phyloP scores from a whole-genome alignment of 352 stramenopile species.

The Pythium aristosporum region DNA sequence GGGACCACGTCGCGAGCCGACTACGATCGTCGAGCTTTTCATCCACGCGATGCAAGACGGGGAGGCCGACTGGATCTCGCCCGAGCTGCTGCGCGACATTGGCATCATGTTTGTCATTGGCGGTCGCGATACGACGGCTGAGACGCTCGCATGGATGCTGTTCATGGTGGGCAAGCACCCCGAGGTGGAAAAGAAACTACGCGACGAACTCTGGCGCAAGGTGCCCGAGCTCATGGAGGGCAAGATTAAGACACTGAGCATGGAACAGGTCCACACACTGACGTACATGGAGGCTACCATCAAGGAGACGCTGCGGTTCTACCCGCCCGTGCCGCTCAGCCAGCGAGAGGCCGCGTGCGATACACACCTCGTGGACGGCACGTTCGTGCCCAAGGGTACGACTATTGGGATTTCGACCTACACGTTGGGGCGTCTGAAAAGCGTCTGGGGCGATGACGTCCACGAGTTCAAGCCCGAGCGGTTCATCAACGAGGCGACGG shows the following conservation, averaged over 20 bases:
- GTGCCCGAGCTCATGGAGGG: constrained; percentile 22
- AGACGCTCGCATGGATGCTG: constrained; percentile 44
- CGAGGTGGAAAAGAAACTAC: constrained; percentile 32
- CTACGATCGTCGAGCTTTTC: constrained; percentile 27
- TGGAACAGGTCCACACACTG: constrained; percentile 1
- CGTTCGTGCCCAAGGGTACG: constrained; percentile 27
- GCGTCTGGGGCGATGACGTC: constrained; percentile 52
- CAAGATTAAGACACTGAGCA: not conserved
- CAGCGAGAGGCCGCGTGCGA: constrained; percentile 54
- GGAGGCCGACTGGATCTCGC: constrained; percentile 12
- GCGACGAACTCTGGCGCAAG: constrained; percentile 28
- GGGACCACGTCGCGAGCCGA: constrained; percentile 1
- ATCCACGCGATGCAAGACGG: constrained; percentile 24
- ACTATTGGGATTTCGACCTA: constrained; percentile 31
- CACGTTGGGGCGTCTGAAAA: constrained; percentile 28
- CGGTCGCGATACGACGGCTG: constrained; percentile 54
- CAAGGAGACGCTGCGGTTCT: constrained; percentile 16
- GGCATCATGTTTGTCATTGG: constrained; percentile 52
- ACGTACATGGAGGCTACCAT: constrained; percentile 20
- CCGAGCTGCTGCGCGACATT: constrained; percentile 40
- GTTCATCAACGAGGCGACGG: constrained; percentile 32
- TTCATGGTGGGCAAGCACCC: constrained; percentile 40
- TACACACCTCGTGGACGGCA: constrained; percentile 37
- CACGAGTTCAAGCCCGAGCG: constrained; percentile 56
- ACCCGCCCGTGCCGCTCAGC: constrained; percentile 35